phyloP scores from a whole-genome alignment of 371 early-diverging fungal species.

The Zancudomyces culisetae region DNA sequence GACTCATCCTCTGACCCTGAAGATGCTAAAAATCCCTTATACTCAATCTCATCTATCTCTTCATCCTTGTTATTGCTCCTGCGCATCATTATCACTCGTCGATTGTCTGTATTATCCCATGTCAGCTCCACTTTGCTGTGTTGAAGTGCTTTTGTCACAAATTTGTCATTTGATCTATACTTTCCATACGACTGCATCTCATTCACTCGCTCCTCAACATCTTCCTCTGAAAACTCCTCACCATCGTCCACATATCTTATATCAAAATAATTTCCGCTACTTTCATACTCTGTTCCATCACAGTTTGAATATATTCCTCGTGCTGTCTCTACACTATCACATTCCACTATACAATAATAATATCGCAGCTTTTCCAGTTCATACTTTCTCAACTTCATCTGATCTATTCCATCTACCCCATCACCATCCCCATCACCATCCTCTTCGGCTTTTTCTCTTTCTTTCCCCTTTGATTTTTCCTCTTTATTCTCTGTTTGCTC shows the following conservation, averaged over 20 bases:
- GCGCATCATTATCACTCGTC: constrained; percentile 54
- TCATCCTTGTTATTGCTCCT: constrained; percentile 58
- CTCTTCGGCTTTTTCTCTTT: neutral
- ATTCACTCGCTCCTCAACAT: constrained; percentile 51
- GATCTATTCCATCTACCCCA: constrained; percentile 56
- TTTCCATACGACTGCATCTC: no score
- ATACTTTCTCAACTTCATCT: constrained; percentile 70
- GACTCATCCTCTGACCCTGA: constrained; percentile 40
- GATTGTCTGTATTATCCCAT: constrained; percentile 92
- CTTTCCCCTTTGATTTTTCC: neutral
- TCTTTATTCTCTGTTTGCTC: constrained; percentile 6
- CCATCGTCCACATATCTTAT: constrained; percentile 91
- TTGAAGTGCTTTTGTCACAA: constrained; percentile 73
- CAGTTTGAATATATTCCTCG: constrained; percentile 57
- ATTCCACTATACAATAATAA: constrained; percentile 89
- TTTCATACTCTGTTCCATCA: constrained; percentile 90
- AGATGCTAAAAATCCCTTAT: constrained; percentile 72
- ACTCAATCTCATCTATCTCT: constrained; percentile 80
- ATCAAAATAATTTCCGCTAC: constrained; percentile 85
- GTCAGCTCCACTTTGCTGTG: constrained; percentile 83
- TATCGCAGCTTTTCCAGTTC: constrained; percentile 82
- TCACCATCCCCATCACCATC: neutral
- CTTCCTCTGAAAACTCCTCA: constrained; percentile 64
- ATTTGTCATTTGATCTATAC: constrained; percentile 59
- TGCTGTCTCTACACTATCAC: constrained; percentile 73